Evolutionary conservation across 352 stramenopile species (phyloP).

Genomic region (Globisporangium sylvaticum): DNA sequence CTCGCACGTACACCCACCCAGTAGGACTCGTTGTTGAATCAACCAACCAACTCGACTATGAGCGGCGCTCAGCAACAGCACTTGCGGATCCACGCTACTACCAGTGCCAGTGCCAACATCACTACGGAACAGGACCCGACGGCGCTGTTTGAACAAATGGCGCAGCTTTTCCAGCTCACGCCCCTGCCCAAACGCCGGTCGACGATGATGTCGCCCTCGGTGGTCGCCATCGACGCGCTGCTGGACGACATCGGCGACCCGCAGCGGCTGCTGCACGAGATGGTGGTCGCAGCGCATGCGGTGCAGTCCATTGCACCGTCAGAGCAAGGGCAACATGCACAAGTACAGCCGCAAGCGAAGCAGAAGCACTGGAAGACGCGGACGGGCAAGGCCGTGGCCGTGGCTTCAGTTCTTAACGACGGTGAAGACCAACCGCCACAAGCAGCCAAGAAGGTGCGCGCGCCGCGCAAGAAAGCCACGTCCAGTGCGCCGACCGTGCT

Average conservation of each 20-base stretch:
- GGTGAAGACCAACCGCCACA: background rate
- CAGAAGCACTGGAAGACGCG: background rate
- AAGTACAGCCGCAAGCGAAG: background rate
- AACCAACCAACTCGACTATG: background rate
- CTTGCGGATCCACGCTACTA: background rate
- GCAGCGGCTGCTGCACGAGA: constrained; percentile 1
- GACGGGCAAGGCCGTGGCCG: background rate
- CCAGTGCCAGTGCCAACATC: background rate
- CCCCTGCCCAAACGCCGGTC: background rate
- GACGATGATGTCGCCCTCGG: background rate
- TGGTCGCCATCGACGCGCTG: background rate
- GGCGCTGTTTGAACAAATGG: background rate
- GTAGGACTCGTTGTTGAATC: background rate
- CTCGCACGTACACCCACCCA: background rate
- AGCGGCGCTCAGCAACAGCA: background rate
- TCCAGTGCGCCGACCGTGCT: background rate
- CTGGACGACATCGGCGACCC: constrained; percentile 8
- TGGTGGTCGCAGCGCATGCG: background rate
- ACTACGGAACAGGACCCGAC: background rate
- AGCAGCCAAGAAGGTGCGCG: background rate
- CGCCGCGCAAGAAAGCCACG: background rate
- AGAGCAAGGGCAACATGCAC: background rate
- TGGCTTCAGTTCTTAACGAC: background rate
- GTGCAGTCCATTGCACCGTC: background rate
- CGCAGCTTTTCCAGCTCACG: constrained; percentile 1